Evolutionary conservation across 495 filamentous ascomycete species (phyloP).

Genomic region (Penicillium flavigenum): DNA sequence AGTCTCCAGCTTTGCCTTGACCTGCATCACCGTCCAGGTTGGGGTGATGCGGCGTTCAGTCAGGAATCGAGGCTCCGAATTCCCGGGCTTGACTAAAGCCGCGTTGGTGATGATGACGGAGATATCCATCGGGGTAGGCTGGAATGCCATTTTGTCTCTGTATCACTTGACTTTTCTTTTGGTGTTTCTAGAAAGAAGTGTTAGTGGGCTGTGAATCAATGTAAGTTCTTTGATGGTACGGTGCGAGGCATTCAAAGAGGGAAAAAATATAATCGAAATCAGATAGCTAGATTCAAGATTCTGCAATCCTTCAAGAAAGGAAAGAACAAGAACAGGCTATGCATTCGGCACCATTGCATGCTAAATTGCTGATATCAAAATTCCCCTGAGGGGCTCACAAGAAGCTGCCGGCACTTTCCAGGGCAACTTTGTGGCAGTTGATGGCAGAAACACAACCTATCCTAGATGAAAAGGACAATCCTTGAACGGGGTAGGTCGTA

Average conservation of each 20-base stretch:
- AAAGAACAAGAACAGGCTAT: neutral
- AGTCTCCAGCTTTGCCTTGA: constrained; percentile 88
- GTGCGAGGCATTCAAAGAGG: neutral
- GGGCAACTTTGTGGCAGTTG: neutral
- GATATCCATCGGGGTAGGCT: constrained; percentile 70
- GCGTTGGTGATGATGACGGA: constrained; percentile 81
- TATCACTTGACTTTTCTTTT: neutral
- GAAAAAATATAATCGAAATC: neutral
- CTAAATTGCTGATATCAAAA: neutral
- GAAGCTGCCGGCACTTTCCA: neutral
- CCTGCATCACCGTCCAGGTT: constrained; percentile 82
- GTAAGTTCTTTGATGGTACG: neutral
- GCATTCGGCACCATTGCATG: neutral
- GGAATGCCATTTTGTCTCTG: constrained; percentile 37
- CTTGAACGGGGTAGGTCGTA: neutral
- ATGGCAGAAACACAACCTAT: neutral
- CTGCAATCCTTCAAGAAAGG: neutral
- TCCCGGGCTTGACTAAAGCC: constrained; percentile 61
- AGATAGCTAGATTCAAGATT: neutral
- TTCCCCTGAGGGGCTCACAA: constrained; percentile 1
- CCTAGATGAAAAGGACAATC: neutral
- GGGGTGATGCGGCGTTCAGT: constrained; percentile 89
- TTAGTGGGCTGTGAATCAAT: neutral
- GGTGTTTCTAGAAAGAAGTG: neutral
- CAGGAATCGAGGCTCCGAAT: constrained; percentile 69